These are phyloP conservation scores for Rosa rugosa DNA, from an alignment of 306 rosid species.

Conservation along the genomic window DNA sequence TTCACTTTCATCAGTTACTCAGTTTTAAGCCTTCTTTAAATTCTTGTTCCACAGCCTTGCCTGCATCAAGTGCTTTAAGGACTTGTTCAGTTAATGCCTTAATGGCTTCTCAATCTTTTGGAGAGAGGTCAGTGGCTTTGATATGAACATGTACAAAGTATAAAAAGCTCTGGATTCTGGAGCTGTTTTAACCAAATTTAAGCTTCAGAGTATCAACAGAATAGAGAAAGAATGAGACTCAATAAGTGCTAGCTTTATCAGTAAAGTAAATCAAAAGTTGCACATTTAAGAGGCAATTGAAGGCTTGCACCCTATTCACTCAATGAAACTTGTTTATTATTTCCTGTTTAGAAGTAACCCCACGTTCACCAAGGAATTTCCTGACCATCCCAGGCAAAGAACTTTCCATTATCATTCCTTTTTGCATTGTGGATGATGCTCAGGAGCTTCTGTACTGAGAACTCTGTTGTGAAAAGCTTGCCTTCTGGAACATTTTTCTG, in stretches of 20 bases:
- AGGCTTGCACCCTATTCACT: background rate
- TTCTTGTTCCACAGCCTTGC: background rate
- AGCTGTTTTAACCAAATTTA: background rate
- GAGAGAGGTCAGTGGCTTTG: background rate
- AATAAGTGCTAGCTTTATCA: background rate
- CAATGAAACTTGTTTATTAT: background rate
- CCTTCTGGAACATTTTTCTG: conserved; percentile 79
- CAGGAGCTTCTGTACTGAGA: conserved; percentile 73
- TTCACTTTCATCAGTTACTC: background rate
- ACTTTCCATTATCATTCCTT: conserved; percentile 77
- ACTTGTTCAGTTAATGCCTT: background rate
- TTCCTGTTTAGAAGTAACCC: background rate
- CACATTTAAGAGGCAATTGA: background rate
- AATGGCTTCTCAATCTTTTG: background rate
- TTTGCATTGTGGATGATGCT: conserved; percentile 62
- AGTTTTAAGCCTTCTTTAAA: background rate
- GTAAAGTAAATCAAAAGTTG: background rate
- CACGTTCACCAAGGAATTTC: conserved; percentile 82
- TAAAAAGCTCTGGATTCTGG: background rate
- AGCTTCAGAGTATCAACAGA: background rate
- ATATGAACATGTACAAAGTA: background rate
- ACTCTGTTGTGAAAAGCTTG: conserved; percentile 78
- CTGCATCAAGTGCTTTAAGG: background rate
- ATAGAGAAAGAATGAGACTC: background rate
- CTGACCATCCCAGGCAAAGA: conserved; percentile 96